Evolutionary conservation across 2,329 filamentous ascomycete species (phyloP).

Genomic region (Neofusicoccum umdonicola): DNA sequence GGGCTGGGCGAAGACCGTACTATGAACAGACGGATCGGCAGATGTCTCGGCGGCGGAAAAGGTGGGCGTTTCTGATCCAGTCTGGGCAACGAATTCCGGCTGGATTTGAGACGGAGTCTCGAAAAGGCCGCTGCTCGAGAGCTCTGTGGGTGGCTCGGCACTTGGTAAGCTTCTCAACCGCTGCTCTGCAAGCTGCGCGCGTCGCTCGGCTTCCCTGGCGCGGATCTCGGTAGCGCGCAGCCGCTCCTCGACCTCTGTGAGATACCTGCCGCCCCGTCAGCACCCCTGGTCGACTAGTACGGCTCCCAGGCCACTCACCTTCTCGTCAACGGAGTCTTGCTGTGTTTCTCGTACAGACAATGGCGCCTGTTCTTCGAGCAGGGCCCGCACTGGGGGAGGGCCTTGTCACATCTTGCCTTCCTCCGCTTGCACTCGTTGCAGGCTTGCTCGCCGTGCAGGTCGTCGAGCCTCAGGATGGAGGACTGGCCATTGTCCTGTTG

Average conservation of each 20-base stretch:
- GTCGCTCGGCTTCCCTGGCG: slow-evolving; percentile 21
- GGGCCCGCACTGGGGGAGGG: slow-evolving; percentile 3
- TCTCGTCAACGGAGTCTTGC: slow-evolving; percentile 49
- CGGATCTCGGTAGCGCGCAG: slow-evolving; percentile 32
- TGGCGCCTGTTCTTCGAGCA: slow-evolving; percentile 46
- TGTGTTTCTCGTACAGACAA: slow-evolving; percentile 51
- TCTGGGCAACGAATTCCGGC: too few species aligned
- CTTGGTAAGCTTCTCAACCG: slow-evolving; percentile 18
- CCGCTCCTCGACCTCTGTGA: slow-evolving; percentile 46
- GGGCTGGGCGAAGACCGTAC: background rate
- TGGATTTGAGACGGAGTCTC: background rate
- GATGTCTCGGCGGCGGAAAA: background rate
- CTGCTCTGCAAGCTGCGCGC: slow-evolving; percentile 23
- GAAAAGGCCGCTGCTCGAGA: background rate
- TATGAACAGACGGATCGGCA: background rate
- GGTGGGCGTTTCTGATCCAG: background rate
- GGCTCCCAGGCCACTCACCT: slow-evolving; percentile 30
- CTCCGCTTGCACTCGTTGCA: slow-evolving; percentile 10
- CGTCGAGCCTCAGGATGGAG: slow-evolving; percentile 7
- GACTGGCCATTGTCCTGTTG: slow-evolving; percentile 13
- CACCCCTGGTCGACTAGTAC: too few species aligned
- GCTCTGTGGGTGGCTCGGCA: background rate
- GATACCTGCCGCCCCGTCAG: slow-evolving; percentile 7
- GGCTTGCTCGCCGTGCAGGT: background rate
- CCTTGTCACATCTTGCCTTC: slow-evolving; percentile 6